Evolutionary conservation across 495 filamentous ascomycete species (phyloP).

Genomic region (Trichoderma virens): DNA sequence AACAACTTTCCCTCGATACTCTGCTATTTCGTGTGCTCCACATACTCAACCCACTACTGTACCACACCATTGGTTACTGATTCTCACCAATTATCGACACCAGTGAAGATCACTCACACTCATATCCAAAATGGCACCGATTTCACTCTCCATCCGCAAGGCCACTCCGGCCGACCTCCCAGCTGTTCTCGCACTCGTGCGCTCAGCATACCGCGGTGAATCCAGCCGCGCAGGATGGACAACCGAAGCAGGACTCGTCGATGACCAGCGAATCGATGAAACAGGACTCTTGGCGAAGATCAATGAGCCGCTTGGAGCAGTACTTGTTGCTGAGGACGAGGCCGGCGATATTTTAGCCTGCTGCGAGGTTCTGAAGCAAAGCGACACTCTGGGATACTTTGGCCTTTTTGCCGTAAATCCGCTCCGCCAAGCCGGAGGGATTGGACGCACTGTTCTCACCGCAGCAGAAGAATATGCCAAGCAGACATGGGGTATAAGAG

Average conservation of each 20-base stretch:
- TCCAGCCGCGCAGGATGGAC: slow-evolving; percentile 33
- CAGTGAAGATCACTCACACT: background rate
- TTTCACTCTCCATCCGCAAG: slow-evolving; percentile 5
- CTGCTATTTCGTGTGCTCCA: no score
- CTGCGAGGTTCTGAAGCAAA: slow-evolving; percentile 23
- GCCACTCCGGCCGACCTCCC: background rate
- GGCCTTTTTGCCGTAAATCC: slow-evolving; percentile 36
- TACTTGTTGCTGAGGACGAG: slow-evolving; percentile 26
- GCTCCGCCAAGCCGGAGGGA: slow-evolving; percentile 27
- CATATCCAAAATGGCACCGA: slow-evolving; percentile 12
- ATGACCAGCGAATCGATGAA: slow-evolving; percentile 24
- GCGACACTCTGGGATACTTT: slow-evolving; percentile 24
- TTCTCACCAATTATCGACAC: no score
- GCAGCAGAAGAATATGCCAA: slow-evolving; percentile 33
- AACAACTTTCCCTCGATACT: background rate
- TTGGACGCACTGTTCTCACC: slow-evolving; percentile 32
- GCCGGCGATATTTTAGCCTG: slow-evolving; percentile 21
- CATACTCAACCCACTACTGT: background rate
- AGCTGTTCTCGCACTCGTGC: slow-evolving; percentile 20
- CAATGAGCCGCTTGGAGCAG: slow-evolving; percentile 25
- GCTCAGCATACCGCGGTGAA: slow-evolving; percentile 36
- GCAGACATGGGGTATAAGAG: slow-evolving; percentile 22
- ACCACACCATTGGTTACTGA: no score
- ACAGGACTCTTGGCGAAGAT: slow-evolving; percentile 31
- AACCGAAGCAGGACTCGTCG: slow-evolving; percentile 26